Conservation (phyloP, 2,329 filamentous ascomycete species). For the Zalaria sp. region DNA sequence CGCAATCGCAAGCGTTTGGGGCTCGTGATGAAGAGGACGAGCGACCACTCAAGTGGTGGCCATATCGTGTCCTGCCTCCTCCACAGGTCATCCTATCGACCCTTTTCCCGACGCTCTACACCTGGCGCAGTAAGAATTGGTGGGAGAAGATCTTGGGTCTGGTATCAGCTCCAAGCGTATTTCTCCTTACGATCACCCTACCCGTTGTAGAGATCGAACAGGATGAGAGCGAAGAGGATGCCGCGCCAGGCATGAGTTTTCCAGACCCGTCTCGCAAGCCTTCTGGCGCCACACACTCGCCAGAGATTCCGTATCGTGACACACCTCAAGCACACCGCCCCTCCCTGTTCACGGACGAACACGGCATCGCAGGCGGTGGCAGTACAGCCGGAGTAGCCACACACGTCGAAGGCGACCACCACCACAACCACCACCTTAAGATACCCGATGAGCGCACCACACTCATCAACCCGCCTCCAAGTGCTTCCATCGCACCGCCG, state of each 20-base stretch:
- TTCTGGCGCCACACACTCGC: background rate
- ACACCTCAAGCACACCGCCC: background rate
- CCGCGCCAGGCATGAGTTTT: background rate
- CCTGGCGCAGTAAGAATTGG: conserved; percentile 69
- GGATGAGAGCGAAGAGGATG: conserved; percentile 32
- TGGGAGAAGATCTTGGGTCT: conserved; percentile 73
- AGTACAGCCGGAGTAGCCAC: conserved; percentile 5
- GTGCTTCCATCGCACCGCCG: background rate
- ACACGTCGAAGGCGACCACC: conserved; percentile 5
- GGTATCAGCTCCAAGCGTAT: conserved; percentile 77
- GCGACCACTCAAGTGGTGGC: conserved; percentile 59
- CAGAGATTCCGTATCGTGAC: background rate
- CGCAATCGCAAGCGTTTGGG: conserved; percentile 33
- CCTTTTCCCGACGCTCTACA: conserved; percentile 74
- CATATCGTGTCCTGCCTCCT: conserved; percentile 56
- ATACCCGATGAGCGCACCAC: conserved; percentile 2
- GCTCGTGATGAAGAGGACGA: conserved; percentile 21
- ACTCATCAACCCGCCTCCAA: background rate
- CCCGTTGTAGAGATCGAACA: conserved; percentile 70
- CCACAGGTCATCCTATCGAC: conserved; percentile 58
- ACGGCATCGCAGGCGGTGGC: background rate
- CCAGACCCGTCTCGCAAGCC: background rate
- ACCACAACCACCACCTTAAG: conserved; percentile 3
- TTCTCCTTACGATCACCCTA: conserved; percentile 76
- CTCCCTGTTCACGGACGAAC: background rate